phyloP scores from a whole-genome alignment of 495 filamentous ascomycete species.

The Penicillium coffeae region DNA sequence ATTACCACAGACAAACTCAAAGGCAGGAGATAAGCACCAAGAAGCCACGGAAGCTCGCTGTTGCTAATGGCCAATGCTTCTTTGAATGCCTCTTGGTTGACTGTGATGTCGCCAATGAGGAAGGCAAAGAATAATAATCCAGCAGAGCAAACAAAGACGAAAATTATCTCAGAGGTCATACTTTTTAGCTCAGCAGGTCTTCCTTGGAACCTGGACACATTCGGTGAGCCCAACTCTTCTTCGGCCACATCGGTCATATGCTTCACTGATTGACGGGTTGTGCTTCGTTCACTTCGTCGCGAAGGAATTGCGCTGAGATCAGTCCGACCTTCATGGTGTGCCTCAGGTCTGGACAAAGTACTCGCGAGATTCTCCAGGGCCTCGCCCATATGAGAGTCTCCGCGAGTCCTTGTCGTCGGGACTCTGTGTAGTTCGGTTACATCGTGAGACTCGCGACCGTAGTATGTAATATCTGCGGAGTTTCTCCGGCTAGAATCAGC shows the following conservation, averaged over 20 bases:
- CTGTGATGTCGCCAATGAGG: constrained; percentile 38
- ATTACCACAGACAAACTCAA: constrained; percentile 44
- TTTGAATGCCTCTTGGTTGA: constrained; percentile 33
- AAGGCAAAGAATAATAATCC: constrained; percentile 47
- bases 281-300: constrained; percentile 12
- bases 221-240: constrained; percentile 9
- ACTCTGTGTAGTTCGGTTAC: constrained; percentile 10
- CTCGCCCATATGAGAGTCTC: constrained; percentile 18
- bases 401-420: constrained; percentile 9
- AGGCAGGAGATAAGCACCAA: constrained; percentile 38
- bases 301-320: constrained; percentile 10
- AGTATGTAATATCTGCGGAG: not conserved
- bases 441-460: constrained; percentile 7
- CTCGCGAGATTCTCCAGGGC: constrained; percentile 14
- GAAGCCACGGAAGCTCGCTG: constrained; percentile 41
- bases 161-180: constrained; percentile 21
- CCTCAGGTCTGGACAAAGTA: constrained; percentile 4
- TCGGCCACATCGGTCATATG: constrained; percentile 16
- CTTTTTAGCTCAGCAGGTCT: constrained; percentile 12
- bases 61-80: constrained; percentile 33
- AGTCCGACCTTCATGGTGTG: not conserved
- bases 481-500: constrained; percentile 5
- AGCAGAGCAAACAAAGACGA: constrained; percentile 41
- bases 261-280: constrained; percentile 6
- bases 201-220: constrained; percentile 6